A percentile compares a stretch with the other conserved stretches of the same genome.
These are phyloP conservation scores for Euphorbia pulcherrima DNA, from an alignment of 345 rosid genomes.

Conservation along the genomic window DNA sequence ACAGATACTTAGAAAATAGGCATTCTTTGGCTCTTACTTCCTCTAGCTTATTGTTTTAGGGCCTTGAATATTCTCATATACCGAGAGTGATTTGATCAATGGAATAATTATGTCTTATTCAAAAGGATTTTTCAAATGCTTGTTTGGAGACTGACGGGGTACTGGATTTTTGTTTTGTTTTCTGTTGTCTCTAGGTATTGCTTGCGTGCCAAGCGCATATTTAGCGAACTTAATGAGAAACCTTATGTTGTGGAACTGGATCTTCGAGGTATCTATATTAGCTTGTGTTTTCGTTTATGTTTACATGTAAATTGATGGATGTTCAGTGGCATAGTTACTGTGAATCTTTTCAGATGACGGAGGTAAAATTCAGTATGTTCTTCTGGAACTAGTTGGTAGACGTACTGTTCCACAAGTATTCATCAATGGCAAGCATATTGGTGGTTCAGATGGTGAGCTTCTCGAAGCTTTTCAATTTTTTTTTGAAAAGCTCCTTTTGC, in stretches of 20 bases:
- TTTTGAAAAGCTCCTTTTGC: not conserved
- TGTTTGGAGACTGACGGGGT: not conserved
- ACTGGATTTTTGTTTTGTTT: not conserved
- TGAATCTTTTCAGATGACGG: slow-evolving; percentile 21
- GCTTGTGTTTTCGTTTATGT: not conserved
- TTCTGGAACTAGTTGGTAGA: slow-evolving; percentile 25
- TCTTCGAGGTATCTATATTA: slow-evolving; percentile 23
- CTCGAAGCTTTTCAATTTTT: not conserved
- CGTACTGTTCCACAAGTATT: slow-evolving; percentile 32
- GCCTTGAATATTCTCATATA: no score
- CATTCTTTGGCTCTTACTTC: no score
- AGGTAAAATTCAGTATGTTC: slow-evolving; percentile 24
- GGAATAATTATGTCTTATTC: no score
- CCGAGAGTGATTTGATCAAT: no score
- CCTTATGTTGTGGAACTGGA: slow-evolving; percentile 27
- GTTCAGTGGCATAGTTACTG: not conserved
- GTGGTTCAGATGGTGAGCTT: slow-evolving; percentile 32
- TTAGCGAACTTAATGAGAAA: slow-evolving; percentile 34
- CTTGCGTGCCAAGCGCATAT: slow-evolving; percentile 52
- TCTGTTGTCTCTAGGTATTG: slow-evolving; percentile 37
- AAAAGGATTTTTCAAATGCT: no score
- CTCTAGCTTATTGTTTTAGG: no score
- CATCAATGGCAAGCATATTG: slow-evolving; percentile 31
- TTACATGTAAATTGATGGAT: not conserved
- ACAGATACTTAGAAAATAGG: no score